Evolutionary conservation across 768 basidiomycete species (phyloP).

Genomic region (Lactarius indigo): DNA sequence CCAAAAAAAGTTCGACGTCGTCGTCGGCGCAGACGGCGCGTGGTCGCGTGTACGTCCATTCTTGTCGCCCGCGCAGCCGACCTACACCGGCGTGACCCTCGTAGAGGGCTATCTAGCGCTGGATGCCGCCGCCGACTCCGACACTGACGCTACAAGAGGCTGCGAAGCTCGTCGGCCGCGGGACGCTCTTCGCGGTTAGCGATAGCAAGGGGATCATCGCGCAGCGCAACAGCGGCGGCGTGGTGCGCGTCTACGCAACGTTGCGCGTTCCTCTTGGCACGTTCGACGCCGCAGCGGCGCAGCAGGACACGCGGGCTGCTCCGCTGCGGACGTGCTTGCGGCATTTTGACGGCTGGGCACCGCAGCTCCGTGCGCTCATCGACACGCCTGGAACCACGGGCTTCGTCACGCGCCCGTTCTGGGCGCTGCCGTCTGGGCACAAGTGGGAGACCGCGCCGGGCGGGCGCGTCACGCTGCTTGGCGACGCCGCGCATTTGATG

Average conservation of each 20-base stretch:
- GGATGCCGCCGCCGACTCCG: constrained; percentile 1
- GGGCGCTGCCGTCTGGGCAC: constrained; percentile 20
- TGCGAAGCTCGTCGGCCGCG: constrained; percentile 30
- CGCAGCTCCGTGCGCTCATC: constrained; percentile 18
- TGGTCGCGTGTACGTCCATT: constrained; percentile 39
- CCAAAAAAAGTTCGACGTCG: constrained; percentile 22
- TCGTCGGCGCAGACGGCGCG: constrained; percentile 42
- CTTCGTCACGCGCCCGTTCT: constrained; percentile 23
- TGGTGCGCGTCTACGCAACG: constrained; percentile 15
- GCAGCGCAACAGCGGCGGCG: constrained; percentile 34
- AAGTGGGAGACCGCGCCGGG: constrained; percentile 21
- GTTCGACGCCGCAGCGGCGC: not conserved
- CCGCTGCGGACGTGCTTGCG: not conserved
- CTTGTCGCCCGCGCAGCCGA: constrained; percentile 32
- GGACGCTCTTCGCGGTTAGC: constrained; percentile 31
- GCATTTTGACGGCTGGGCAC: constrained; percentile 11
- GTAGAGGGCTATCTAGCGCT: constrained; percentile 28
- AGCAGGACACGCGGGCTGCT: not conserved
- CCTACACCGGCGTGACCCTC: constrained; percentile 34
- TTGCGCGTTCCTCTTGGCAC: constrained; percentile 8
- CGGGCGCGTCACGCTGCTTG: constrained; percentile 28
- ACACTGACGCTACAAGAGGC: not conserved
- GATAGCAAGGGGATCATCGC: constrained; percentile 31
- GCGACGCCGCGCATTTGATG: constrained; percentile 41
- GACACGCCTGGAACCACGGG: constrained; percentile 11